These are phyloP conservation scores for Fusarium coicis DNA, from an alignment of 2,329 filamentous ascomycete species.

Conservation along the genomic window DNA sequence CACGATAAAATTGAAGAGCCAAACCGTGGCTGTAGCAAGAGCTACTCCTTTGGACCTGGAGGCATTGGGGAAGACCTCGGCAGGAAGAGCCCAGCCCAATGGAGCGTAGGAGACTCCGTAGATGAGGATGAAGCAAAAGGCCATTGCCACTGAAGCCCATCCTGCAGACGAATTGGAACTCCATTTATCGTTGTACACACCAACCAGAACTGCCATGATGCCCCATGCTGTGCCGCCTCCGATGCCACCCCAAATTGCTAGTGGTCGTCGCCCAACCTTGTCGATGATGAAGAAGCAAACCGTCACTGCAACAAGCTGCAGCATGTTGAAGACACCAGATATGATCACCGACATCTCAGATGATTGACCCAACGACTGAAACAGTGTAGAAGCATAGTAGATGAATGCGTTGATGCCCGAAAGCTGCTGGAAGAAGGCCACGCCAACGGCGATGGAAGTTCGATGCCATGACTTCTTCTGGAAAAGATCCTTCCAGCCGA, in stretches of 20 bases:
- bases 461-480: slow-evolving; percentile 2
- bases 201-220: slow-evolving; percentile 32
- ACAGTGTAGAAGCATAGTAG: slow-evolving; percentile 45
- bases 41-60: slow-evolving; percentile 52
- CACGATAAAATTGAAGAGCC: slow-evolving; percentile 51
- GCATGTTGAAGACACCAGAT: slow-evolving; percentile 49
- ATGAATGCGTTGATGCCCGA: slow-evolving; percentile 33
- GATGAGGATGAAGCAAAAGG: slow-evolving; percentile 12
- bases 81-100: slow-evolving; percentile 50
- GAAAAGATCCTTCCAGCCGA: slow-evolving; percentile 18
- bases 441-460: slow-evolving; percentile 22
- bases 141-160: slow-evolving; percentile 34
- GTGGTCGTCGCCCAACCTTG: slow-evolving; percentile 45
- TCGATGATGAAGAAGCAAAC: slow-evolving; percentile 46
- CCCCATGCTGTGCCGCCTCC: slow-evolving; percentile 11
- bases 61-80: slow-evolving; percentile 51
- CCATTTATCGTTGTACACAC: slow-evolving; percentile 30
- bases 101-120: slow-evolving; percentile 45
- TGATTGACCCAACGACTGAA: slow-evolving; percentile 42
- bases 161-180: background rate
- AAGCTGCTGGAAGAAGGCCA: slow-evolving; percentile 43
- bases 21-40: slow-evolving; percentile 47
- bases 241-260: slow-evolving; percentile 31
- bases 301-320: slow-evolving; percentile 46
- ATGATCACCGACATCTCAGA: slow-evolving; percentile 47